phyloP scores from a whole-genome alignment of 306 rosid species.

The Ammopiptanthus mongolicus region DNA sequence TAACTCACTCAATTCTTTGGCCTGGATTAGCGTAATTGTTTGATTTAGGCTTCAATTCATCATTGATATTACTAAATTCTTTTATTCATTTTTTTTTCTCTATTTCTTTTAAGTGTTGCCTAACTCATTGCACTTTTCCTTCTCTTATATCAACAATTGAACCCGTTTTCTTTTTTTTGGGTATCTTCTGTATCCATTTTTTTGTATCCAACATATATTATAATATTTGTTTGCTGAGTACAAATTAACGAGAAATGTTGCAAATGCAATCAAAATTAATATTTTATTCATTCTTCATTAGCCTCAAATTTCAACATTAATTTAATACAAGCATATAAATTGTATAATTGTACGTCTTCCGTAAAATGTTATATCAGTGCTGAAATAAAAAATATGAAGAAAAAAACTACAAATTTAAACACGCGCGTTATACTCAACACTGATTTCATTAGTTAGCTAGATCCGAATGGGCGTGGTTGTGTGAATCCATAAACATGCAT shows the following conservation, averaged over 20 bases:
- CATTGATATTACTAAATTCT: constrained; percentile 5
- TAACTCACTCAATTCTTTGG: constrained; percentile 23
- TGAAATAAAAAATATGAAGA: too few relatives aligned
- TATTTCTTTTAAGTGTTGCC: background rate
- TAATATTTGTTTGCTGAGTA: background rate
- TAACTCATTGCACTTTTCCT: background rate
- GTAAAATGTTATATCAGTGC: too few relatives aligned
- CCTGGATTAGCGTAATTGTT: constrained; percentile 24
- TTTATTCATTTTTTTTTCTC: background rate
- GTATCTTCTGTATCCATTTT: background rate
- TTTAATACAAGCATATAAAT: too few relatives aligned
- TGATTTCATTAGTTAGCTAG: background rate
- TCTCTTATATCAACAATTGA: too few relatives aligned
- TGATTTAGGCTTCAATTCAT: constrained; percentile 18
- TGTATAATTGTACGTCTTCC: too few relatives aligned
- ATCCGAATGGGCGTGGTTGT: background rate
- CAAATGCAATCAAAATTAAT: background rate
- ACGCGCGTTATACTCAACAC: too few relatives aligned
- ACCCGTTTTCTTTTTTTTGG: background rate
- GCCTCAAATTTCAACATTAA: background rate
- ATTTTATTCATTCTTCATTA: background rate
- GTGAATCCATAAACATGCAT: background rate
- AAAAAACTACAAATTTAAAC: too few relatives aligned
- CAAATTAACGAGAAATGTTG: background rate
- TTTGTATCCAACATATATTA: background rate